Evolutionary conservation across 441 rosid species (phyloP).

Genomic region (Viola pubescens): DNA sequence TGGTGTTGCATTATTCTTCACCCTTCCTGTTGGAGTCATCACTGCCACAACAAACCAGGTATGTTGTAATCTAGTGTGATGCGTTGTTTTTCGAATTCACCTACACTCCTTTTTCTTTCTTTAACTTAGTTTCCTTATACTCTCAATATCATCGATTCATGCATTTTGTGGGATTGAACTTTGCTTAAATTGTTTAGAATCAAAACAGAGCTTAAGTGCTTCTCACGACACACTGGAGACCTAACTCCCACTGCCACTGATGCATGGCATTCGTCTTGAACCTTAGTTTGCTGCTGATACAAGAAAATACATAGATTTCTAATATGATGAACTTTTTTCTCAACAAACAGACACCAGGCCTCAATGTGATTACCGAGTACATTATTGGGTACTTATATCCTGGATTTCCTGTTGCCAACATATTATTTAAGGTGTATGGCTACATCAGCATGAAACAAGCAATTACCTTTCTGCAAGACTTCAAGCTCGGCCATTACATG

Average conservation of each 20-base stretch:
- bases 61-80: background rate
- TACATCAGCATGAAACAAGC: conserved; percentile 84
- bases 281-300: too few species aligned
- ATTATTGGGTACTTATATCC: conserved; percentile 87
- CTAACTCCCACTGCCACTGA: too few species aligned
- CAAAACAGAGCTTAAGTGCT: too few species aligned
- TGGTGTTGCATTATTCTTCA: conserved; percentile 56
- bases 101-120: too few species aligned
- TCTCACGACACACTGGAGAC: too few species aligned
- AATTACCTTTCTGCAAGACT: conserved; percentile 71
- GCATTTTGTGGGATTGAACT: too few species aligned
- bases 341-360: conserved; percentile 56
- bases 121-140: too few species aligned
- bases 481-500: conserved; percentile 97
- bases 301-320: background rate
- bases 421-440: conserved; percentile 90
- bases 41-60: conserved; percentile 96
- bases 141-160: too few species aligned
- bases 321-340: background rate
- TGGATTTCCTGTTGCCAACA: conserved; percentile 83
- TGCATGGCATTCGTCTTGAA: too few species aligned
- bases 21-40: conserved; percentile 85
- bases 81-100: background rate
- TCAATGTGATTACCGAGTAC: conserved; percentile 71
- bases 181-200: too few species aligned